Conservation (phyloP, 2,329 filamentous ascomycete species). For the Colletotrichum filicis region DNA sequence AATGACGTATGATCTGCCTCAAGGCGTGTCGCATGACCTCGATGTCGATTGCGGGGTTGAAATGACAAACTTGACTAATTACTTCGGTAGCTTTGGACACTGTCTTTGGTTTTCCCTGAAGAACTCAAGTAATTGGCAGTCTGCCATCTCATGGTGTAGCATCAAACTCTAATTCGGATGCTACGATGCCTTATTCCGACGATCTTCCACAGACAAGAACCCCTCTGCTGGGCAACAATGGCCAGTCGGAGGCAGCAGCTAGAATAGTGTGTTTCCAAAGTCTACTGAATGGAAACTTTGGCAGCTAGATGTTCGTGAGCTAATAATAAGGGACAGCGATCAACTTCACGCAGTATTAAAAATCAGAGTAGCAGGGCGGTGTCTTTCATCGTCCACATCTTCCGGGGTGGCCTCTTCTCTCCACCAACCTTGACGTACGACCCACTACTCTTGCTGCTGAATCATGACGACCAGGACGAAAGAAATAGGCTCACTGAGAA, state of each 20-base stretch:
- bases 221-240: not conserved
- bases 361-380: not conserved
- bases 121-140: not conserved
- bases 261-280: not conserved
- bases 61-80: not conserved
- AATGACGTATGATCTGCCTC: slow-evolving; percentile 1
- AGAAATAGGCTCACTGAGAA: slow-evolving; percentile 47
- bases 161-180: not conserved
- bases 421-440: slow-evolving; percentile 8
- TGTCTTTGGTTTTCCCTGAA: too few relatives aligned
- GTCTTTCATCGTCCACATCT: not conserved
- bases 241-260: not conserved
- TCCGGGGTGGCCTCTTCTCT: slow-evolving; percentile 19
- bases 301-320: not conserved
- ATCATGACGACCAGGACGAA: not conserved
- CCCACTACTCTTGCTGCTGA: slow-evolving; percentile 8
- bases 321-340: not conserved
- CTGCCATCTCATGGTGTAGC: too few relatives aligned
- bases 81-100: too few relatives aligned
- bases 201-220: not conserved
- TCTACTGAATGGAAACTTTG: too few relatives aligned
- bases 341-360: not conserved
- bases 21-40: not conserved
- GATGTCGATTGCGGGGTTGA: slow-evolving; percentile 2
- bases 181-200: not conserved